Percentiles rank a stretch among this genome's conserved stretches.
Evolutionary conservation across 202 grass and related monocot species (phyloP).

Genomic region (Cymbopogon flexuosus): DNA sequence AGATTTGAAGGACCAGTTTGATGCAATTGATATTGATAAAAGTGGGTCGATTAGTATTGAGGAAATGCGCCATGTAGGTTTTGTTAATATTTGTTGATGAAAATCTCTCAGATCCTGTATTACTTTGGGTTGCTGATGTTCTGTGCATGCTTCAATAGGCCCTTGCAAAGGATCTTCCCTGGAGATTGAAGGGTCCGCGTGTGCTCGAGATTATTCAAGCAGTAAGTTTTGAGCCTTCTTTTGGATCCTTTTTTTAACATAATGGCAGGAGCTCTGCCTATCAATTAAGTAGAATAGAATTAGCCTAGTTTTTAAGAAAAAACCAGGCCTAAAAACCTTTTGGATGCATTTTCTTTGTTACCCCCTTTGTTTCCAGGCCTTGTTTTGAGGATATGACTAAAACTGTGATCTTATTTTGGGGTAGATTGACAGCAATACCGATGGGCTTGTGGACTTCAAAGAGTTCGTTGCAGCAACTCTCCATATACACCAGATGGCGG

Average conservation of each 20-base stretch:
- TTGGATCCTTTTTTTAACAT: neutral
- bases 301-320: too few species aligned
- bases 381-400: conserved; percentile 3
- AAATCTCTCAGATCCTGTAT: neutral
- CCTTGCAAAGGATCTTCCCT: conserved; percentile 95
- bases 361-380: neutral
- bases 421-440: conserved; percentile 91
- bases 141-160: conserved; percentile 50
- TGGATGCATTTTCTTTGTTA: neutral
- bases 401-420: conserved; percentile 26
- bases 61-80: conserved; percentile 87
- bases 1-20: conserved; percentile 83
- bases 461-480: conserved; percentile 95
- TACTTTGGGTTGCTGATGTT: conserved; percentile 25
- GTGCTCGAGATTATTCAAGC: conserved; percentile 92
- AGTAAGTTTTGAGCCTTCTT: conserved; percentile 46
- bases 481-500: conserved; percentile 94
- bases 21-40: conserved; percentile 98
- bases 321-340: too few species aligned
- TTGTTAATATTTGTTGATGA: conserved; percentile 19
- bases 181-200: conserved; percentile 85
- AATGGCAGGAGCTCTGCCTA: too few species aligned
- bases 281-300: too few species aligned
- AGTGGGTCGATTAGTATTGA: conserved; percentile 93
- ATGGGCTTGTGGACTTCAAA: conserved; percentile 90